Evolutionary conservation across 306 rosid species (phyloP).

Genomic region (Castanospermum australe): DNA sequence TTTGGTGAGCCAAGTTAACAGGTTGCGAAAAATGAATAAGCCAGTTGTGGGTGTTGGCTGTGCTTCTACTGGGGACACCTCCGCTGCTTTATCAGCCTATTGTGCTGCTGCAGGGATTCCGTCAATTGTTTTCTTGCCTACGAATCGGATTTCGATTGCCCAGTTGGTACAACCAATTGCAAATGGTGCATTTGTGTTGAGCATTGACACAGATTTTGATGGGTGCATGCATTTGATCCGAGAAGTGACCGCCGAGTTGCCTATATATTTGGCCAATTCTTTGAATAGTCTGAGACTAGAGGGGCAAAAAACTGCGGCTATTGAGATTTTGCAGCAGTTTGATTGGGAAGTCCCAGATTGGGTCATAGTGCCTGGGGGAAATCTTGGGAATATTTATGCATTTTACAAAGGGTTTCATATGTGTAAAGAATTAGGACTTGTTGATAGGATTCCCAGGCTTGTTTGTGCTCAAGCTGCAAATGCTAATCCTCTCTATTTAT

Average conservation of each 20-base stretch:
- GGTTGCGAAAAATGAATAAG: slow-evolving; percentile 49
- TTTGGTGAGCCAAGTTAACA: slow-evolving; percentile 58
- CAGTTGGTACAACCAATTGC: slow-evolving; percentile 64
- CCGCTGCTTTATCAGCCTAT: slow-evolving; percentile 55
- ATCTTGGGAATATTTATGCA: slow-evolving; percentile 61
- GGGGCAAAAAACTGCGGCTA: slow-evolving; percentile 61
- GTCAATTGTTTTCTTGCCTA: slow-evolving; percentile 47
- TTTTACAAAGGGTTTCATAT: slow-evolving; percentile 59
- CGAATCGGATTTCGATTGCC: slow-evolving; percentile 49
- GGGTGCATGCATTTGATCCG: slow-evolving; percentile 60
- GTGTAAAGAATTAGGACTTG: slow-evolving; percentile 61
- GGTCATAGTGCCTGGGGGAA: slow-evolving; percentile 62
- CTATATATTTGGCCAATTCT: slow-evolving; percentile 52
- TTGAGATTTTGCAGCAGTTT: slow-evolving; percentile 62
- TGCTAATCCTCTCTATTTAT: slow-evolving; percentile 53
- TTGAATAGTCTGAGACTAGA: slow-evolving; percentile 53
- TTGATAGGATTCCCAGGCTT: slow-evolving; percentile 56
- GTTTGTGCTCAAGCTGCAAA: slow-evolving; percentile 69
- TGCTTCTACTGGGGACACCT: slow-evolving; percentile 62
- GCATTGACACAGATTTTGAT: slow-evolving; percentile 60
- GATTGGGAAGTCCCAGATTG: slow-evolving; percentile 64
- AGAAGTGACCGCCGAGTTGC: slow-evolving; percentile 52
- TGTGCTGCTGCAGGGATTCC: slow-evolving; percentile 57
- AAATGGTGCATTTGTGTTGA: slow-evolving; percentile 55
- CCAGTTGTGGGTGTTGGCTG: slow-evolving; percentile 60